Percentiles rank a stretch among this genome's conserved stretches.
Conservation (phyloP, 805 yeast species). For the Metschnikowia lachancei region DNA sequence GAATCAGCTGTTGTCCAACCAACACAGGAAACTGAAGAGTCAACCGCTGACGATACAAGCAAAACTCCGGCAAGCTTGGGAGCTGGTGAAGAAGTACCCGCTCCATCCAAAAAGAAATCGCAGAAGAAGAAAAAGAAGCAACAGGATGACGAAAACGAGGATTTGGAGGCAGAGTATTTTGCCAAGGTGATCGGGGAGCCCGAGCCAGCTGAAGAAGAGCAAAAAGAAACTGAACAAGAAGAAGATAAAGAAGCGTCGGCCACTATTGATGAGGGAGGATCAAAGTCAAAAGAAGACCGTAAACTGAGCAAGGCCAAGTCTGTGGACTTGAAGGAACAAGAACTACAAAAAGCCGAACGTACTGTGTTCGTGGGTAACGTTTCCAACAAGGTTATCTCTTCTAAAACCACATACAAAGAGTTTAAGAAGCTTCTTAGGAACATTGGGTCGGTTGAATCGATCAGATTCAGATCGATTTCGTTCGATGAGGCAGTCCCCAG, state of each 20-base stretch:
- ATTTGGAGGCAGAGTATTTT: constrained; percentile 13
- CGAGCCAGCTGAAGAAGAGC: constrained; percentile 41
- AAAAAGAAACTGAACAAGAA: constrained; percentile 33
- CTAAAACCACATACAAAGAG: constrained; percentile 56
- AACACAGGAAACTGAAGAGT: constrained; percentile 19
- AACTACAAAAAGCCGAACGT: constrained; percentile 75
- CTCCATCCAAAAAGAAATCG: constrained; percentile 1
- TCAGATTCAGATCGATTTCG: constrained; percentile 90
- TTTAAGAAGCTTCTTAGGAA: constrained; percentile 63
- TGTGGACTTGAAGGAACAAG: constrained; percentile 63
- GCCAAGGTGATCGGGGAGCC: constrained; percentile 17
- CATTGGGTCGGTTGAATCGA: constrained; percentile 60
- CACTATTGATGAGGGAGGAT: constrained; percentile 22
- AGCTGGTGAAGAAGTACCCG: background rate
- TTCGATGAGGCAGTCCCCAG: constrained; percentile 86
- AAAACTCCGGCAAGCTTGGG: constrained; percentile 6
- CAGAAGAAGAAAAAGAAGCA: constrained; percentile 2
- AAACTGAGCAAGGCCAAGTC: constrained; percentile 39
- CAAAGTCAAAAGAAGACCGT: constrained; percentile 20
- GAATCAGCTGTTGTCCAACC: constrained; percentile 7
- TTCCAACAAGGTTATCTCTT: constrained; percentile 59
- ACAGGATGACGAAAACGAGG: constrained; percentile 13
- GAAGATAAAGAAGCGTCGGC: constrained; percentile 24
- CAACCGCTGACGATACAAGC: background rate
- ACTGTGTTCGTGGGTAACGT: constrained; percentile 90